Conservation (phyloP, 2,329 filamentous ascomycete genomes). For the Aspergillus sp. region DNA sequence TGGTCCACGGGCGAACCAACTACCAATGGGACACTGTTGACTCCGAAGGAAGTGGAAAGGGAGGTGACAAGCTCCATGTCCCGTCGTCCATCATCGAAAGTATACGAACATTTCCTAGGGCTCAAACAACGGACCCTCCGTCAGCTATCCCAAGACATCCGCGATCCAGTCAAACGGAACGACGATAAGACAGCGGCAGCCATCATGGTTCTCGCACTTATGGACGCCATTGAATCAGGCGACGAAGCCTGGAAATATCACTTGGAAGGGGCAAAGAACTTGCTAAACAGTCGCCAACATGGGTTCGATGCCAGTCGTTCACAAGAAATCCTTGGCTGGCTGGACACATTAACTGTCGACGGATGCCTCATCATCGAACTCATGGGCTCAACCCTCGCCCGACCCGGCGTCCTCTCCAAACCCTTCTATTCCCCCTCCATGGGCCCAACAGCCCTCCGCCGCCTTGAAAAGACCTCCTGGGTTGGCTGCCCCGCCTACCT, state of each 20-base stretch:
- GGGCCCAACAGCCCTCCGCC: constrained; percentile 30
- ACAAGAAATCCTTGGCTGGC: constrained; percentile 23
- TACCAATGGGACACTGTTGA: constrained; percentile 11
- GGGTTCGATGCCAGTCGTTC: constrained; percentile 8
- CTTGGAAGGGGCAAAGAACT: constrained; percentile 44
- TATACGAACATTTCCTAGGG: constrained; percentile 37
- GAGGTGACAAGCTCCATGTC: constrained; percentile 24
- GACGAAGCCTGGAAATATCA: constrained; percentile 47
- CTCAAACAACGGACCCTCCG: constrained; percentile 44
- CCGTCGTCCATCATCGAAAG: constrained; percentile 27
- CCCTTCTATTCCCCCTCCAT: constrained; percentile 33
- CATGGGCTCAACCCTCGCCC: constrained; percentile 37
- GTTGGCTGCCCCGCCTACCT: constrained; percentile 37
- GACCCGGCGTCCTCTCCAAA: constrained; percentile 32
- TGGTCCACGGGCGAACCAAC: constrained; percentile 20
- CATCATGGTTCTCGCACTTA: constrained; percentile 44
- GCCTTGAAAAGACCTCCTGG: constrained; percentile 36
- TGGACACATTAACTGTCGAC: constrained; percentile 33
- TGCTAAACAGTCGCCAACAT: constrained; percentile 35
- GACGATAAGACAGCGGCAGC: constrained; percentile 41
- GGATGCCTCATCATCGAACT: constrained; percentile 35
- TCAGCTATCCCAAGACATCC: constrained; percentile 31
- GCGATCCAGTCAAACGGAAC: constrained; percentile 23
- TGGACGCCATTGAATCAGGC: constrained; percentile 47
- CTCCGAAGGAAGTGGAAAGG: constrained; percentile 22